Evolutionary conservation across 1,284 basidiomycete species (phyloP).

Genomic region (Moesziomyces parantarcticus): DNA sequence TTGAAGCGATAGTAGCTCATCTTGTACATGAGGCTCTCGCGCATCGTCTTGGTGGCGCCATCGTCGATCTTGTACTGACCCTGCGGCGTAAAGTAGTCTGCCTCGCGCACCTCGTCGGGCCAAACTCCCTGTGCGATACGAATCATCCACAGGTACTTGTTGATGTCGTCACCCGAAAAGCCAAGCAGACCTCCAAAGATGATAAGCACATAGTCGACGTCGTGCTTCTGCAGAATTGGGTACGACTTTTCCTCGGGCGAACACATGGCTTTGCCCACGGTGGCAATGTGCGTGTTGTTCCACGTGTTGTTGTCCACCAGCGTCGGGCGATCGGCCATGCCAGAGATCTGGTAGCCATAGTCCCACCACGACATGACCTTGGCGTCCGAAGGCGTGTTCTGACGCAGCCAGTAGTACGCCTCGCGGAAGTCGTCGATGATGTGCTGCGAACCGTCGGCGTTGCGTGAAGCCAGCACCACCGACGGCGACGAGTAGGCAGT

Average conservation of each 20-base stretch:
- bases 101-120: constrained; percentile 97
- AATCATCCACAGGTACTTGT: constrained; percentile 91
- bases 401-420: constrained; percentile 98
- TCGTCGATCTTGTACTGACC: constrained; percentile 96
- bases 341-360: constrained; percentile 99
- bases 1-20: constrained; percentile 67
- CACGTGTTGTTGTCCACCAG: constrained; percentile 99
- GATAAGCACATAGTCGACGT: constrained; percentile 96
- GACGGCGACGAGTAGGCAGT: constrained; percentile 97
- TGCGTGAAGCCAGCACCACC: constrained; percentile 87
- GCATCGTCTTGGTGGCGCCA: constrained; percentile 87
- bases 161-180: constrained; percentile 98
- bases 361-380: constrained; percentile 99
- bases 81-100: constrained; percentile 89
- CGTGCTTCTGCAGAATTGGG: constrained; percentile 94
- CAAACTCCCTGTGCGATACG: constrained; percentile 97
- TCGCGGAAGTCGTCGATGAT: constrained; percentile 99
- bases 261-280: constrained; percentile 79
- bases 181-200: constrained; percentile 97
- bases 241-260: constrained; percentile 93
- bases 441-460: constrained; percentile 85
- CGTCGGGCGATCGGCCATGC: constrained; percentile 97
- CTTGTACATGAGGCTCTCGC: constrained; percentile 84
- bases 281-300: constrained; percentile 82
- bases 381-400: constrained; percentile 90